Evolutionary conservation across 768 basidiomycete species (phyloP), one percentile per base, ranked within the genome.

Genomic region (Bullera alba): DNA sequence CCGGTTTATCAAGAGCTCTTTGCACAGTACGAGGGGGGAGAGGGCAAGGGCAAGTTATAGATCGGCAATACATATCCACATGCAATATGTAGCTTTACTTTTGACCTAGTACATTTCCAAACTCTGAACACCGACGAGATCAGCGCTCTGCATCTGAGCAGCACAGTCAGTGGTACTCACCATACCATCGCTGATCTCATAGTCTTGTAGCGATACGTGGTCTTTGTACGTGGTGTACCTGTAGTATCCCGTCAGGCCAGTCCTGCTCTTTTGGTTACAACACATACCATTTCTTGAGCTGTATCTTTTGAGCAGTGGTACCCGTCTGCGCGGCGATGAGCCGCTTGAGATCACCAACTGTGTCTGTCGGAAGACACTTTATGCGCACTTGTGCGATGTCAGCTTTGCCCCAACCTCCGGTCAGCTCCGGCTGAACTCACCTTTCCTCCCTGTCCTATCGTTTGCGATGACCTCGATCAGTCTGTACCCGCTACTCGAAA

Each of bases 151-250:
- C 29, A 30, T 16, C 4, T 46, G n/a, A 17, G 12, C 36, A 26
- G 15, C 17, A 19, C 25, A 42, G 53, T 15, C 16, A 46, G 15
- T 16, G 15, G 16, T 26, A 56, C 72, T 62, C 41, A 73, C 72
- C 73, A 74, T 74, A 14, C 73, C 73, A 58, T 74, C 71, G 48
- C 71, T 57, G 37, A 74, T 74, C 50, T 74, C 73, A 41, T 74
- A 74, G 50, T 74, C 73, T 28, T 60, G 56, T 48, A 74, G 51
- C 16, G 67, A 57, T 41, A 73, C 63, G 43, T 97, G 91, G 71
- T 99, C 92, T 75, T 97, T 97, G 78, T 83, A 99, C 38, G 82
- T 85, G 3, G 81, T 91, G 71, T 95, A 91, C 91, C 91, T 92
- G 16, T 19, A 12, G 17, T 19, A 22, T 29, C 1, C n/a, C 29